These are phyloP conservation scores for Starmerella powellii DNA, from an alignment of 805 yeast genomes.

Conservation along the genomic window DNA sequence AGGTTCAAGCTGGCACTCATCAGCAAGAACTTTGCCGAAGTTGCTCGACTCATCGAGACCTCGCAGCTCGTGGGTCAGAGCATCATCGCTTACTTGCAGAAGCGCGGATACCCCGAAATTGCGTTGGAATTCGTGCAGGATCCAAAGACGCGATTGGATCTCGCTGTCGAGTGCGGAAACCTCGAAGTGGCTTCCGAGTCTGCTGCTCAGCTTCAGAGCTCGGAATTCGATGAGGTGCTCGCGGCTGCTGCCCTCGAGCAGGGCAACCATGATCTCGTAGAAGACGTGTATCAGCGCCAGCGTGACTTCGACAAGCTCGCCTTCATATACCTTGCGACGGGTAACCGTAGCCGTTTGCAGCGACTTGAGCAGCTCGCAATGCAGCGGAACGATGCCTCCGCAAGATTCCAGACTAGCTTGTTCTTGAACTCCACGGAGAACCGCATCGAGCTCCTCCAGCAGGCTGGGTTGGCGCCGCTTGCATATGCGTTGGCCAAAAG, in stretches of 20 bases:
- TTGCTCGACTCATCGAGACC: slow-evolving; percentile 70
- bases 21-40: slow-evolving; percentile 82
- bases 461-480: slow-evolving; percentile 71
- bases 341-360: slow-evolving; percentile 59
- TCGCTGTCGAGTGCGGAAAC: slow-evolving; percentile 90
- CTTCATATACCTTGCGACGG: slow-evolving; percentile 73
- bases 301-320: slow-evolving; percentile 80
- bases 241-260: slow-evolving; percentile 79
- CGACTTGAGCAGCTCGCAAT: slow-evolving; percentile 88
- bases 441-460: slow-evolving; percentile 60
- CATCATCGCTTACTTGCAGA: slow-evolving; percentile 86
- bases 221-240: slow-evolving; percentile 64
- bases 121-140: slow-evolving; percentile 96
- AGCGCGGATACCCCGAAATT: slow-evolving; percentile 92
- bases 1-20: slow-evolving; percentile 89
- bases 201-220: slow-evolving; percentile 62
- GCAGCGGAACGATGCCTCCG: slow-evolving; percentile 66
- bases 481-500: slow-evolving; percentile 90
- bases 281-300: slow-evolving; percentile 76
- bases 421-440: slow-evolving; percentile 64
- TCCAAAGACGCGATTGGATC: slow-evolving; percentile 88
- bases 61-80: slow-evolving; percentile 95
- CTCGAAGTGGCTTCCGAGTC: slow-evolving; percentile 76
- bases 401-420: slow-evolving; percentile 71
- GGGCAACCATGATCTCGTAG: slow-evolving; percentile 78